Evolutionary conservation across 1,139 yeast species (phyloP), one percentile per base, ranked within the genome.

Genomic region (Pichia norvegensis): DNA sequence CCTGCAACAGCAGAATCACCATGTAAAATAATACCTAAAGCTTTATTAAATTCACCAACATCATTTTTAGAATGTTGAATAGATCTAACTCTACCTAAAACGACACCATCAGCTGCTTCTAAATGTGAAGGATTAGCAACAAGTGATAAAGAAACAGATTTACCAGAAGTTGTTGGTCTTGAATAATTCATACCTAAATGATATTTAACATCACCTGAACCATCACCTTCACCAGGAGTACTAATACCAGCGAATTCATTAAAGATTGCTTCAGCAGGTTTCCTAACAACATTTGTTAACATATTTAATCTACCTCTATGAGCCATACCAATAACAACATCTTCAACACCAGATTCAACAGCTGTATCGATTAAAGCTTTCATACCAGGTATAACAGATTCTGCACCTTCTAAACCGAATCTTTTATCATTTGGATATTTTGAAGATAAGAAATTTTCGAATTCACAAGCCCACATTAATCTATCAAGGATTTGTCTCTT

Each of bases 1-100:
- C 86, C 98, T 43, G 97, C 90, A 66, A 92, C 92, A 33, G 98
- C 98, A 50, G 99, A 97, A 67, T 92, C 99, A 76, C 99, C 98
- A 67, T 92, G 99, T 65, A 94, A 75, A 67, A 92, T 75, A 51
- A 92, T 84, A 55, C 94, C 84, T 78, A 92, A 76, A 44, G 98
- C 97, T 71, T 87, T 90, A 59, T 81, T 74, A 70, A 73, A 86
- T 43, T 74, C 76, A 54, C 88, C 88, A 55, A 84, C 80, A 63
- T 92, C 97, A 58, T 80, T 73, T 73, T 92, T 90, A 71, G 79
- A 85, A 65, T 87, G 95, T 70, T 87, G 95, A 57, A 90, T 82
- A 54, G 98, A 95, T 72, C 98, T 83, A 45, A 97, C 85, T 75
- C 94, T 86, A 70, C 98, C 99, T 61, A 92, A 77, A 48, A 94